Percentiles rank a stretch among this genome's conserved stretches.
Conservation (phyloP, 495 filamentous ascomycete species). For the Cairneyella variabilis region DNA sequence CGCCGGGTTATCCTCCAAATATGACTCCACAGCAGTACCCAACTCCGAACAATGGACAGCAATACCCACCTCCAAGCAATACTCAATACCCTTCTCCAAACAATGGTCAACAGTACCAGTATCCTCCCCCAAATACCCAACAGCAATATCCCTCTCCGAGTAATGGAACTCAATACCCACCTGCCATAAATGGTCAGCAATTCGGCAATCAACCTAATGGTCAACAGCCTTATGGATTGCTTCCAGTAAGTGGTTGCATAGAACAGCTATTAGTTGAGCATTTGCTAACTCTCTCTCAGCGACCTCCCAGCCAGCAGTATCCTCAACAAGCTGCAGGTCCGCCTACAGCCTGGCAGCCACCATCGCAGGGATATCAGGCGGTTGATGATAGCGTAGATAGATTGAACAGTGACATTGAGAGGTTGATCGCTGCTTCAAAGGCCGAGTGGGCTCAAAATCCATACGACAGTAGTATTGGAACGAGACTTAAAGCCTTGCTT, state of each 20-base stretch:
- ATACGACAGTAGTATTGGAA: conserved; percentile 67
- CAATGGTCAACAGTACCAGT: no score
- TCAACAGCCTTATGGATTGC: conserved; percentile 17
- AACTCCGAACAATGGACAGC: no score
- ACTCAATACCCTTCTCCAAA: no score
- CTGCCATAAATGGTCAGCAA: conserved; percentile 22
- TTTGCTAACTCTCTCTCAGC: conserved; percentile 8
- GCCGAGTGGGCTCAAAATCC: conserved; percentile 68
- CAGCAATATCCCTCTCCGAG: conserved; percentile 11
- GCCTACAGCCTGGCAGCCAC: conserved; percentile 19
- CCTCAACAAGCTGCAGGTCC: conserved; percentile 6
- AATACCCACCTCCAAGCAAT: no score
- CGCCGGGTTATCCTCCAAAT: conserved; percentile 26
- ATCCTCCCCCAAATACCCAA: conserved; percentile 11
- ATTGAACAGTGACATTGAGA: conserved; percentile 77
- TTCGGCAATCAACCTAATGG: background rate
- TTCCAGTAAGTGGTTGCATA: conserved; percentile 11
- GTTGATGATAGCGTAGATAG: conserved; percentile 55
- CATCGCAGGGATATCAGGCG: conserved; percentile 11
- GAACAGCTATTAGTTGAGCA: background rate
- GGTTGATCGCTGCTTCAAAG: conserved; percentile 65
- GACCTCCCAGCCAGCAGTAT: conserved; percentile 19
- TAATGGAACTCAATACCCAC: background rate
- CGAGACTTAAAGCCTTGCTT: conserved; percentile 77
- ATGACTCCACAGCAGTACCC: conserved; percentile 27